Evolutionary conservation across 2,329 filamentous ascomycete species (phyloP).

Genomic region (Fusarium luffae): DNA sequence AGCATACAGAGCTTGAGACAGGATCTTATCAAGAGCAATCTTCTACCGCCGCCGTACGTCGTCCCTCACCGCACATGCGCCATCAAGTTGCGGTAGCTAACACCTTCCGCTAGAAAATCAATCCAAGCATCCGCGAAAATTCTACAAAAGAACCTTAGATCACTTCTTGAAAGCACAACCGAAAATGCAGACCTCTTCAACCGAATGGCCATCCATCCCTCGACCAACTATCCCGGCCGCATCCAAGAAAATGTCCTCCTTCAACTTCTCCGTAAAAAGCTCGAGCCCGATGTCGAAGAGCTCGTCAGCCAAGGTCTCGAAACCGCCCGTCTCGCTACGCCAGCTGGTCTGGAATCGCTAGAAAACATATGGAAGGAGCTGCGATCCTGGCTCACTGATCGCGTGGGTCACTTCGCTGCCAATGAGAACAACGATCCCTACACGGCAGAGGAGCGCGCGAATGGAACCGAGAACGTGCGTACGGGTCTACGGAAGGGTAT

Average conservation of each 20-base stretch:
- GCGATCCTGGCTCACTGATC: slow-evolving; percentile 54
- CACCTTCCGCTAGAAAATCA: slow-evolving; percentile 65
- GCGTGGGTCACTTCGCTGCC: slow-evolving; percentile 56
- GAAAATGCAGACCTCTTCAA: slow-evolving; percentile 75
- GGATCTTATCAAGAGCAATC: slow-evolving; percentile 70
- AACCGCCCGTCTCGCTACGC: slow-evolving; percentile 54
- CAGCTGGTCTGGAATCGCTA: slow-evolving; percentile 58
- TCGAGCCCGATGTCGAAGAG: slow-evolving; percentile 80
- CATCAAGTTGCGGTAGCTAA: slow-evolving; percentile 14
- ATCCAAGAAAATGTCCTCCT: slow-evolving; percentile 74
- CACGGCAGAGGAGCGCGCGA: slow-evolving; percentile 75
- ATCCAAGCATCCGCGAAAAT: slow-evolving; percentile 78
- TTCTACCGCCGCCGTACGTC: slow-evolving; percentile 72
- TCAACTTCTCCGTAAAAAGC: slow-evolving; percentile 82
- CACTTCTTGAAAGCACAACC: slow-evolving; percentile 72
- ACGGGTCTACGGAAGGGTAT: slow-evolving; percentile 73
- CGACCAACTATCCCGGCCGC: slow-evolving; percentile 78
- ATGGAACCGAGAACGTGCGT: slow-evolving; percentile 74
- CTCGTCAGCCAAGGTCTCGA: slow-evolving; percentile 74
- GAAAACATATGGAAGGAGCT: slow-evolving; percentile 68
- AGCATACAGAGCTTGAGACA: slow-evolving; percentile 73
- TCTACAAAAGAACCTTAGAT: slow-evolving; percentile 75
- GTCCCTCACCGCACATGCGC: not conserved
- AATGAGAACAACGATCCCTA: slow-evolving; percentile 69
- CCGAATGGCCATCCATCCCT: slow-evolving; percentile 78